phyloP scores from a whole-genome alignment of 257 asterid genomes.

The Przewalskia tangutica region DNA sequence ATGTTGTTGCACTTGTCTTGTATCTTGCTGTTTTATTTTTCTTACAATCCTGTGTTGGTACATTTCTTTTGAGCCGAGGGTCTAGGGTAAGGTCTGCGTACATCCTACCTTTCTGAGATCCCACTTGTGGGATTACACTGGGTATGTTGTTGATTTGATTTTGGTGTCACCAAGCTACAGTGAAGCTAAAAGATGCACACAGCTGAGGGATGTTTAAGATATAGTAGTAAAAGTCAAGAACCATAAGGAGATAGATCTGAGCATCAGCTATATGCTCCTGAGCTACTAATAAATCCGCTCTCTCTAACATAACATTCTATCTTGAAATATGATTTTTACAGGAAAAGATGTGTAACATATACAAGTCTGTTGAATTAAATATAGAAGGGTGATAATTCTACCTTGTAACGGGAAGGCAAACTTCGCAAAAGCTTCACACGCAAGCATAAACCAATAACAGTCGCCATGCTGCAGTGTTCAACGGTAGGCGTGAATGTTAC shows the following conservation, averaged over 20 bases:
- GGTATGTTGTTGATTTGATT: background rate
- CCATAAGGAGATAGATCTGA: background rate
- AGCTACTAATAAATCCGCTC: background rate
- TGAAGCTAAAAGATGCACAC: background rate
- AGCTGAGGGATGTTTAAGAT: background rate
- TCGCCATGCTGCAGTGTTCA: conserved; percentile 92
- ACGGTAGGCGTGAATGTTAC: conserved; percentile 93
- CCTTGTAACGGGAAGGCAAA: conserved; percentile 81
- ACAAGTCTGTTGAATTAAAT: background rate
- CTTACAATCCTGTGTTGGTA: no score
- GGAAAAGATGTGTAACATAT: background rate
- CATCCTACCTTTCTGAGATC: no score
- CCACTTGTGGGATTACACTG: no score
- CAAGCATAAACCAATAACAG: conserved; percentile 83
- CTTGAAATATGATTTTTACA: background rate
- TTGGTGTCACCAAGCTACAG: background rate
- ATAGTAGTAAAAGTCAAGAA: background rate
- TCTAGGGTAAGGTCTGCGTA: no score
- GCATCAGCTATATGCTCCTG: background rate
- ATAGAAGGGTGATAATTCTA: conserved; percentile 7
- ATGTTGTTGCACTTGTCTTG: no score
- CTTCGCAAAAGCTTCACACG: conserved; percentile 90
- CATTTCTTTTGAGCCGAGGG: no score
- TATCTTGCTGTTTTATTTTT: no score
- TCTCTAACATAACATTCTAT: background rate